Evolutionary conservation across 1,284 basidiomycete genomes (phyloP), one percentile per base, ranked within the genome.

Genomic region (Apiotrichum sp.): DNA sequence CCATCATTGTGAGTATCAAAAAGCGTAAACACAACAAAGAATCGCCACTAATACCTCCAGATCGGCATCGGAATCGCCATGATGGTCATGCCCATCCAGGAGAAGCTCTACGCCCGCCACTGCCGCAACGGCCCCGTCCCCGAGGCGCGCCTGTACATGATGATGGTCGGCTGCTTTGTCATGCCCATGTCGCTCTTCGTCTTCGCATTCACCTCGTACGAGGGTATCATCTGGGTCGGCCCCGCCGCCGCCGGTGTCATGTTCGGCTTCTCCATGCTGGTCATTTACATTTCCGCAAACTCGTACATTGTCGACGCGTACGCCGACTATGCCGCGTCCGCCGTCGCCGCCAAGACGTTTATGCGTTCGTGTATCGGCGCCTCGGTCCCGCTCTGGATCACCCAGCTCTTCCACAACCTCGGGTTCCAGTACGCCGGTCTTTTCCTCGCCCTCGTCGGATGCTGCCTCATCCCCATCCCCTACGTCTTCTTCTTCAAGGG

Each of bases 261-360:
- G 14, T 73, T 70, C 58, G 69, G 68, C 16, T 70, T 70, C 47
- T 58, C 64, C 8, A 70, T 71, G 65, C 62, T 77, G 42, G 53
- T 64, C 36, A 69, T 75, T 47, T 76, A 75, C 63, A 66, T 74
- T 47, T 63, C 66, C 8, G 73, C 71, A 42, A 76, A 77, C 65
- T 58, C 59, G 32, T 72, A 72, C 60, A 68, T 72, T 41, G 67
- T 72, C 44, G 70, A 72, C 53, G 59, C 58, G 1, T 72, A 71
- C 53, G 53, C 62, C 35, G 52, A 65, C 53, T 63, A 56, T 33
- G 67, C 69, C 1, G 75, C 78, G 1, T 74, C 72, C 10, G 77
- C 76, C 3, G 70, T 79, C 45, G 77, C 80, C 3, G 78, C 79
- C 52, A 81, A 81, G 67, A 80, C 79, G 0, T 71, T 82, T 22